Conservation (phyloP, 1,284 basidiomycete species). For the Exsudoporus floridanus region DNA sequence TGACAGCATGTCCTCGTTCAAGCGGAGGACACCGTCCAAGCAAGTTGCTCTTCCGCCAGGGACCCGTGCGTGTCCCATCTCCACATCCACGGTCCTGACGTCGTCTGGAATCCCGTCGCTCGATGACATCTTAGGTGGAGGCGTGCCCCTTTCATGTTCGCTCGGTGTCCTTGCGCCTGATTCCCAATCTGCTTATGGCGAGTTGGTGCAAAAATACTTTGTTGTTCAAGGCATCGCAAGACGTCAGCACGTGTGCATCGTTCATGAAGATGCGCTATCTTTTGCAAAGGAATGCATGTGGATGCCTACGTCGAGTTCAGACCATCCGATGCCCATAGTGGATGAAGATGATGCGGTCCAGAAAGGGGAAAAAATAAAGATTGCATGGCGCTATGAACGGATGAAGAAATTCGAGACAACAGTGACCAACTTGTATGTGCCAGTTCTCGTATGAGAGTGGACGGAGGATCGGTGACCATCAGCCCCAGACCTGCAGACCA, state of each 20-base stretch:
- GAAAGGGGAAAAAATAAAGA: conserved; percentile 64
- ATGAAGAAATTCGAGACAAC: conserved; percentile 93
- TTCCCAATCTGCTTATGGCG: conserved; percentile 80
- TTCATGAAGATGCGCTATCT: conserved; percentile 57
- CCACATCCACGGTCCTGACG: conserved; percentile 61
- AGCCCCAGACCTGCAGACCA: conserved; percentile 50
- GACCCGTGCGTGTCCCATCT: conserved; percentile 64
- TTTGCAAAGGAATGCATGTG: conserved; percentile 80
- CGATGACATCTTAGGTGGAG: conserved; percentile 95
- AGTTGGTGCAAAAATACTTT: conserved; percentile 86
- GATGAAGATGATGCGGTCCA: conserved; percentile 37
- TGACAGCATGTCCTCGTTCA: conserved; percentile 79
- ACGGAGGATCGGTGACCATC: conserved; percentile 14
- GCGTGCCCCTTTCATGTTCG: conserved; percentile 81
- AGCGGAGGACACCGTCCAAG: conserved; percentile 56
- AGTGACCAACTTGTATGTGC: conserved; percentile 54
- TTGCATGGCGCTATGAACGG: conserved; percentile 94
- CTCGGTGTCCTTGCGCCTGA: conserved; percentile 80
- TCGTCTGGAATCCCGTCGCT: conserved; percentile 91
- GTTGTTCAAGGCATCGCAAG: conserved; percentile 81
- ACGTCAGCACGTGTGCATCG: conserved; percentile 67
- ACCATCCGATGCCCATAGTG: conserved; percentile 15
- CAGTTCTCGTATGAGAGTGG: conserved; percentile 17
- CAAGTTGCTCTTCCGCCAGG: conserved; percentile 48
- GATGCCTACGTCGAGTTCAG: conserved; percentile 44